Conservation (phyloP, 2,329 filamentous ascomycete species). For the Venturia asperata region DNA sequence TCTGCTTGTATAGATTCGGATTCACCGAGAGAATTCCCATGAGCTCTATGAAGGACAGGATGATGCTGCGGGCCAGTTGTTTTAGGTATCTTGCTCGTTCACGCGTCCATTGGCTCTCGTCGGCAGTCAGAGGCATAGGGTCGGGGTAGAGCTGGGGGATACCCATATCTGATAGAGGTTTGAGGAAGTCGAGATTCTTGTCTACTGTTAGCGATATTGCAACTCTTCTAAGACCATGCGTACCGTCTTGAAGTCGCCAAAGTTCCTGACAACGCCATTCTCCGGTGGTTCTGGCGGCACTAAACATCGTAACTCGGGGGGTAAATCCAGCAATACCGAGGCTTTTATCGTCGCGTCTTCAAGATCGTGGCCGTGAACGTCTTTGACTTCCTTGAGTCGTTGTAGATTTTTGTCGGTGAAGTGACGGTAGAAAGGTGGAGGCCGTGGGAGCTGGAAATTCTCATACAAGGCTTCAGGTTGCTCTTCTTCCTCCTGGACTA, state of each 20-base stretch:
- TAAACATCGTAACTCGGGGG: conserved; percentile 66
- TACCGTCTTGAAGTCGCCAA: conserved; percentile 58
- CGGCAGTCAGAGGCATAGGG: conserved; percentile 21
- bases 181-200: conserved; percentile 14
- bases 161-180: neutral
- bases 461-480: neutral
- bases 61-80: conserved; percentile 71
- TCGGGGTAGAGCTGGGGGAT: conserved; percentile 27
- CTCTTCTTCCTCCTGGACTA: neutral
- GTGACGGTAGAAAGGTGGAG: conserved; percentile 81
- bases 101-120: conserved; percentile 46
- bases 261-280: conserved; percentile 64
- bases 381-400: conserved; percentile 48
- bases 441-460: conserved; percentile 30
- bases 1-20: conserved; percentile 57
- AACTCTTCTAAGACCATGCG: conserved; percentile 28
- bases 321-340: conserved; percentile 41
- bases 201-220: conserved; percentile 4
- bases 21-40: conserved; percentile 62
- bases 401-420: conserved; percentile 72
- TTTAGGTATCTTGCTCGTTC: conserved; percentile 58
- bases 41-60: conserved; percentile 85
- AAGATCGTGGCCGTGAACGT: conserved; percentile 25
- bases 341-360: conserved; percentile 22
- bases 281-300: conserved; percentile 72